Evolutionary conservation across 257 asterid species (phyloP).

Genomic region (Agastache rugosa): DNA sequence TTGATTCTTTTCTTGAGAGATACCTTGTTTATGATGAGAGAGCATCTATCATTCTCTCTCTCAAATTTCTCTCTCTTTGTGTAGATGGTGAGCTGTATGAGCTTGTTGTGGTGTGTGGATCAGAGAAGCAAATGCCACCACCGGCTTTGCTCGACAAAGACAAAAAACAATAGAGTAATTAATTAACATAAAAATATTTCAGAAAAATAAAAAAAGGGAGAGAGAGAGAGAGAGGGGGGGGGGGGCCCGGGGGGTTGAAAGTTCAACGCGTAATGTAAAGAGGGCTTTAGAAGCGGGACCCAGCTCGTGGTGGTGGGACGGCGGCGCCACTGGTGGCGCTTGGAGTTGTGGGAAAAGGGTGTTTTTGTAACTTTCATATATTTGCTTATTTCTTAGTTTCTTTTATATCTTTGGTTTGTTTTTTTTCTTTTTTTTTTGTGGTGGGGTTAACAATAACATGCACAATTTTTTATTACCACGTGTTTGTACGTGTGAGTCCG

Average conservation of each 20-base stretch:
- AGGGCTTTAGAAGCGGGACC: constrained; percentile 29
- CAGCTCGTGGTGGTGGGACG: constrained; percentile 24
- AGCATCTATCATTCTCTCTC: constrained; percentile 14
- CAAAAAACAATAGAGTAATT: constrained; percentile 8
- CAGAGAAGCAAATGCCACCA: constrained; percentile 47
- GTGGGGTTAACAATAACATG: background rate
- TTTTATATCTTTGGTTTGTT: too few relatives aligned
- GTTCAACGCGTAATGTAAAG: constrained; percentile 36
- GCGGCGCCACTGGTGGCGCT: constrained; percentile 33
- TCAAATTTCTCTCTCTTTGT: constrained; percentile 27
- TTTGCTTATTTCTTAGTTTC: too few relatives aligned
- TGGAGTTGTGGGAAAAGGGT: background rate
- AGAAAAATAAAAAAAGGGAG: background rate
- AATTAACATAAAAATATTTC: background rate
- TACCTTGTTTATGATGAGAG: constrained; percentile 32
- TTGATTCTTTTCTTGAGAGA: constrained; percentile 71
- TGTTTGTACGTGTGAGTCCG: too few relatives aligned
- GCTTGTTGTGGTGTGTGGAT: constrained; percentile 37
- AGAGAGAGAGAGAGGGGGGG: background rate
- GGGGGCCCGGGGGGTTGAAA: background rate
- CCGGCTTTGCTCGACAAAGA: constrained; percentile 46
- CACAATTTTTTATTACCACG: background rate
- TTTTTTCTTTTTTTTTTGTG: too few relatives aligned
- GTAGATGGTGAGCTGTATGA: constrained; percentile 42
- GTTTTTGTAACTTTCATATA: background rate